Base-by-base conservation (phyloP, 768 basidiomycete genomes). In the Trametes villosa region DNA sequence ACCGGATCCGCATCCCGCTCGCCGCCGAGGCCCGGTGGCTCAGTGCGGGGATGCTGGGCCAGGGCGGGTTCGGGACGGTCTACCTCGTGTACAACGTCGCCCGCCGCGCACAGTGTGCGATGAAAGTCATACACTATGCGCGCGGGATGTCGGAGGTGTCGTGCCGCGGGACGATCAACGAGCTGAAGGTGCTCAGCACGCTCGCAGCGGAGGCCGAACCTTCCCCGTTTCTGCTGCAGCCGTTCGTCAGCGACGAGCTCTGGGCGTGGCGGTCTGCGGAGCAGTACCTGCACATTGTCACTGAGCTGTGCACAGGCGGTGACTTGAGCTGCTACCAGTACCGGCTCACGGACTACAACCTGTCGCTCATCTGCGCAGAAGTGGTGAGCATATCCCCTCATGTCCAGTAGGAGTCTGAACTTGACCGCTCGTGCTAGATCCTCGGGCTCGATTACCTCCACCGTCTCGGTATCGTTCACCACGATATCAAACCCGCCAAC, bases 401-500 rank as follows among this genome's bases (percentile, higher is more conserved):
- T n/a, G n/a, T n/a, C n/a, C n/a, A n/a, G n/a, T n/a, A n/a, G n/a
- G n/a, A n/a, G n/a, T n/a, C n/a, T n/a, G n/a, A n/a, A n/a, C n/a
- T 1, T 24, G 31, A 47, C 2, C 22, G 22, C 34, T 24, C 12
- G 17, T 1, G 18, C 41, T 33, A 72, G 71, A 60, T 70, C 5
- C 34, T 70, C 4, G 71, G 65, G 1, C 59, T 72, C 20, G 27
- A 67, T 2, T 81, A 80, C 62, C 79, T 82, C 54, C 84, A 86
- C 66, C 58, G 71, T 31, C 76, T 79, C 65, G 78, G 80, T 52
- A 82, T 84, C 63, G 82, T 85, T 0, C 84, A 86, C 68, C 78
- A 83, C 20, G 84, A 86, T 67, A 62, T 86, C 12, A 86, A 86
- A 65, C 84, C 84, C 0, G 81, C 81, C 58, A 84, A 85, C 60